These are phyloP conservation scores for Sanghuangporus weigelae DNA, from an alignment of 1,284 basidiomycete genomes.

Conservation along the genomic window DNA sequence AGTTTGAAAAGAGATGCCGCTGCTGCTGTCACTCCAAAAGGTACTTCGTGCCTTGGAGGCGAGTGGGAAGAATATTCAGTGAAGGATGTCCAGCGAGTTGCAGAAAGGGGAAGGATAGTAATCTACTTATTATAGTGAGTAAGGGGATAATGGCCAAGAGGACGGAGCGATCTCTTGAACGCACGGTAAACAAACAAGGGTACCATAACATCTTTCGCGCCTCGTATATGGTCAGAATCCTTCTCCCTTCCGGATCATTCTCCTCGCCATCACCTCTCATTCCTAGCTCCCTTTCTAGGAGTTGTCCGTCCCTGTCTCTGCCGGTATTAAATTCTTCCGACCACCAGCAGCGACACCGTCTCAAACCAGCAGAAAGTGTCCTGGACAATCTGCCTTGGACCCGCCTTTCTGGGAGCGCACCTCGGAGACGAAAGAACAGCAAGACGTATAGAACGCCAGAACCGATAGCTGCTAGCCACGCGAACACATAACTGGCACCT, in stretches of 20 bases:
- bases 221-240: background rate
- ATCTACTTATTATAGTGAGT: constrained; percentile 4
- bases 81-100: constrained; percentile 15
- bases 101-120: constrained; percentile 17
- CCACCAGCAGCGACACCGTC: background rate
- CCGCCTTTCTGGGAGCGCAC: background rate
- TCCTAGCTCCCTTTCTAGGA: background rate
- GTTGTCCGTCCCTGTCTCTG: background rate
- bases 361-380: background rate
- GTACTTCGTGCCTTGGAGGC: constrained; percentile 1
- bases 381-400: background rate
- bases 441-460: constrained; percentile 8
- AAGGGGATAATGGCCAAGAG: background rate
- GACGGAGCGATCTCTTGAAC: background rate
- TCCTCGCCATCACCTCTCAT: background rate
- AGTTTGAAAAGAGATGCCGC: constrained; percentile 18
- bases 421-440: constrained; percentile 13
- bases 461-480: constrained; percentile 6
- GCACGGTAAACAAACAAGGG: constrained; percentile 7
- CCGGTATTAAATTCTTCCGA: background rate
- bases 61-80: background rate
- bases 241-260: background rate
- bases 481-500: constrained; percentile 2
- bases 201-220: constrained; percentile 19
- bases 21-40: constrained; percentile 18